Conservation (phyloP, 2,329 filamentous ascomycete species). For the Trichoderma guizhouense region DNA sequence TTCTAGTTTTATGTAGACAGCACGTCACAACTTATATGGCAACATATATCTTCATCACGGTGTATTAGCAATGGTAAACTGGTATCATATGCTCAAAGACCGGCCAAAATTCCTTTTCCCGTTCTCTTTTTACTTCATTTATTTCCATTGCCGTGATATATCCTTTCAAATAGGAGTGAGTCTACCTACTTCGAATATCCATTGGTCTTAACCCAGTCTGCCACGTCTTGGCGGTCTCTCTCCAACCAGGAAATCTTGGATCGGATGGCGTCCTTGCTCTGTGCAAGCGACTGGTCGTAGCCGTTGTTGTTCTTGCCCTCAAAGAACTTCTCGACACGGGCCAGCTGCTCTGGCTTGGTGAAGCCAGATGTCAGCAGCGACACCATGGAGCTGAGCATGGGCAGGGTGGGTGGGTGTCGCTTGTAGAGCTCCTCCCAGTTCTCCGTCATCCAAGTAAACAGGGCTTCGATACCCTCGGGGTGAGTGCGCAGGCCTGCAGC, state of each 20-base stretch:
- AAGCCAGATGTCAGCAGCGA: constrained; percentile 79
- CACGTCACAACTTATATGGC: background rate
- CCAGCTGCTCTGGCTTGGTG: constrained; percentile 70
- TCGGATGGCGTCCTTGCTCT: constrained; percentile 78
- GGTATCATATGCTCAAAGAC: background rate
- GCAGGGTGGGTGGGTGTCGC: constrained; percentile 79
- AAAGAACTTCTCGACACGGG: constrained; percentile 79
- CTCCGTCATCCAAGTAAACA: constrained; percentile 78
- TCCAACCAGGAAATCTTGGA: constrained; percentile 58
- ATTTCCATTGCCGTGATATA: background rate
- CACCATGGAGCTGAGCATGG: constrained; percentile 82
- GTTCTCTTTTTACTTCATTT: background rate
- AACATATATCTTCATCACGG: background rate
- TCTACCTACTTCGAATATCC: constrained; percentile 19
- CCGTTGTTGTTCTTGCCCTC: constrained; percentile 74
- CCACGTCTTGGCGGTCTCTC: constrained; percentile 27
- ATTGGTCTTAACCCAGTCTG: constrained; percentile 26
- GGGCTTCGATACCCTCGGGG: constrained; percentile 70
- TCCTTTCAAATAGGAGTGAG: background rate
- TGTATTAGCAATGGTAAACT: constrained; percentile 8
- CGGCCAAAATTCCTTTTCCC: background rate
- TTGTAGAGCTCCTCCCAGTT: constrained; percentile 85
- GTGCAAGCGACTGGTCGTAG: constrained; percentile 84
- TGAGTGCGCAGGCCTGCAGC: constrained; percentile 75
- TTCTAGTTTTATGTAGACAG: background rate